Evolutionary conservation across 192 early-diverging fungal species (phyloP).

Genomic region (Backusella luteola): DNA sequence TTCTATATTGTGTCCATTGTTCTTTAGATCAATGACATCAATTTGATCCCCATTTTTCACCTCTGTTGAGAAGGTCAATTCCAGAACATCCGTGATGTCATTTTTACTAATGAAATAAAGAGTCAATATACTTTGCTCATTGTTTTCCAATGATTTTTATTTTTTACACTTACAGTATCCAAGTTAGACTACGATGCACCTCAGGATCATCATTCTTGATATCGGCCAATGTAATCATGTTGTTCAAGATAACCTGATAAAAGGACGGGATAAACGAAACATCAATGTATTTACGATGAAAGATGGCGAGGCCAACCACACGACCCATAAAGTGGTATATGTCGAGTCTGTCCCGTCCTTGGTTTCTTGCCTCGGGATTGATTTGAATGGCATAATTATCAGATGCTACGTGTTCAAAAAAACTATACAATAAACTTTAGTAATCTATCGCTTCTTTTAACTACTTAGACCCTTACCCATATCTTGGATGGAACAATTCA

Average conservation of each 20-base stretch:
- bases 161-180: conserved; percentile 72
- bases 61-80: conserved; percentile 86
- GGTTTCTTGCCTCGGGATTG: conserved; percentile 81
- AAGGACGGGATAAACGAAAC: conserved; percentile 95
- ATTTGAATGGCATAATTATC: conserved; percentile 98
- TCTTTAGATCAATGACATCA: conserved; percentile 88
- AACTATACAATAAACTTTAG: conserved; percentile 27
- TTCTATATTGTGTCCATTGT: conserved; percentile 78
- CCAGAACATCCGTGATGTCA: conserved; percentile 82
- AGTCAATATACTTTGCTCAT: neutral
- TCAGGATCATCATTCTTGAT: conserved; percentile 96
- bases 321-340: conserved; percentile 98
- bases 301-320: conserved; percentile 92
- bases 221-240: conserved; percentile 84
- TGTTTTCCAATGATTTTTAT: neutral
- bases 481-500: conserved; percentile 96
- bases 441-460: conserved; percentile 29
- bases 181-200: conserved; percentile 84
- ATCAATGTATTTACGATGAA: conserved; percentile 95
- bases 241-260: conserved; percentile 95
- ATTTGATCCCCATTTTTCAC: conserved; percentile 87
- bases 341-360: conserved; percentile 95
- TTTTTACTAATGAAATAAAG: conserved; percentile 61
- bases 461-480: neutral
- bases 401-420: conserved; percentile 97